Conservation (phyloP, 257 asterid species). For the Paraleonurus japonicus region DNA sequence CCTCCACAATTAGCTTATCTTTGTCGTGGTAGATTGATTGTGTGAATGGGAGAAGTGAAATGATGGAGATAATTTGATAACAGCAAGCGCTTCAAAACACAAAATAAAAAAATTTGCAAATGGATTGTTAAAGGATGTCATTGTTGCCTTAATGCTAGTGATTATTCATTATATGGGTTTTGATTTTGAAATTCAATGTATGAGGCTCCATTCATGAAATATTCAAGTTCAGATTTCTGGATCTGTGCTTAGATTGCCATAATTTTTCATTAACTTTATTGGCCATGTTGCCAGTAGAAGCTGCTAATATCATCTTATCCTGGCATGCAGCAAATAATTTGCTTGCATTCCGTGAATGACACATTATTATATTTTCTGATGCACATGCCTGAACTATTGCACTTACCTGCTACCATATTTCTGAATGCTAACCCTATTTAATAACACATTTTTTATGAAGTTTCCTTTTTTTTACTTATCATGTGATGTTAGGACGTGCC, state of each 20-base stretch:
- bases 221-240: background rate
- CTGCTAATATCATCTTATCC: background rate
- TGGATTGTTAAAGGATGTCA: background rate
- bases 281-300: background rate
- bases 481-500: conserved; percentile 62
- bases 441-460: background rate
- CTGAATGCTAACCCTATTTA: background rate
- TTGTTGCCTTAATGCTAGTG: background rate
- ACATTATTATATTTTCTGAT: background rate
- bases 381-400: conserved; percentile 3
- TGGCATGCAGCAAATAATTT: conserved; percentile 4
- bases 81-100: too few relatives aligned
- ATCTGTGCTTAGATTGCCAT: background rate
- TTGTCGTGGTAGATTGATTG: background rate
- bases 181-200: conserved; percentile 8
- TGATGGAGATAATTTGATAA: too few relatives aligned
- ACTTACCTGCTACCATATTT: conserved; percentile 9
- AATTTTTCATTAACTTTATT: background rate
- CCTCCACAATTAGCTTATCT: background rate
- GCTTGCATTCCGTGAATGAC: background rate
- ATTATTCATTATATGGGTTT: background rate
- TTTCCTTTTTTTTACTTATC: conserved; percentile 17
- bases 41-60: too few relatives aligned
- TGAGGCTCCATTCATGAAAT: background rate
- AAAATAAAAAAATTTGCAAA: too few relatives aligned